These are phyloP conservation scores for Botrytis paeoniae DNA, from an alignment of 2,329 filamentous ascomycete species.

Conservation along the genomic window DNA sequence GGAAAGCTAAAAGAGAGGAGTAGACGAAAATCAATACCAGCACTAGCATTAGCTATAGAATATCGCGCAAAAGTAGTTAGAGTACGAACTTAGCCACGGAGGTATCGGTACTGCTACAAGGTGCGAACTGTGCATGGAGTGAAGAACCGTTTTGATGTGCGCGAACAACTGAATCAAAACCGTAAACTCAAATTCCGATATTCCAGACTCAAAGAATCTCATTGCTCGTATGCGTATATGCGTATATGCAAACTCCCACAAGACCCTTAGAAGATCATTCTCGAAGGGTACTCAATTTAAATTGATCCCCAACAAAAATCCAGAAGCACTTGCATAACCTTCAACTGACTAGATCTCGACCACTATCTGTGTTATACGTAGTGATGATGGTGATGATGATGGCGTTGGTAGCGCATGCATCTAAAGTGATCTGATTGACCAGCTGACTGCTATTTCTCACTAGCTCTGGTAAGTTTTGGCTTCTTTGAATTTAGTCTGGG, in stretches of 20 bases:
- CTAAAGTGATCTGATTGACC: not conserved
- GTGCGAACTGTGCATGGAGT: not conserved
- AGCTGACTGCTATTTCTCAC: slow-evolving; percentile 2
- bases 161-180: not conserved
- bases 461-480: not conserved
- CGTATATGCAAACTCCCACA: not conserved
- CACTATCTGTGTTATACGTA: not conserved
- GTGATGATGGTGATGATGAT: slow-evolving; percentile 1
- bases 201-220: not conserved
- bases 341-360: not conserved
- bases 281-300: not conserved
- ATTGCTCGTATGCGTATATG: not conserved
- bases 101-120: not conserved
- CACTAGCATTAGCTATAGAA: not conserved
- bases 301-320: not conserved
- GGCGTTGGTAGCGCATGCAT: slow-evolving; percentile 4
- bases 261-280: not conserved
- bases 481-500: not conserved
- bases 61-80: not conserved
- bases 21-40: not conserved
- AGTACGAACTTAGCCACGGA: not conserved
- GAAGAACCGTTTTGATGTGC: not conserved
- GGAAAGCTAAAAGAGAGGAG: not conserved
- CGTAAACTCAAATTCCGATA: not conserved
- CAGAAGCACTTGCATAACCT: not conserved